Evolutionary conservation across 148 eudicot genomes (phyloP), one percentile per base, ranked within the genome.

Genomic region (Persicaria tinctoria): DNA sequence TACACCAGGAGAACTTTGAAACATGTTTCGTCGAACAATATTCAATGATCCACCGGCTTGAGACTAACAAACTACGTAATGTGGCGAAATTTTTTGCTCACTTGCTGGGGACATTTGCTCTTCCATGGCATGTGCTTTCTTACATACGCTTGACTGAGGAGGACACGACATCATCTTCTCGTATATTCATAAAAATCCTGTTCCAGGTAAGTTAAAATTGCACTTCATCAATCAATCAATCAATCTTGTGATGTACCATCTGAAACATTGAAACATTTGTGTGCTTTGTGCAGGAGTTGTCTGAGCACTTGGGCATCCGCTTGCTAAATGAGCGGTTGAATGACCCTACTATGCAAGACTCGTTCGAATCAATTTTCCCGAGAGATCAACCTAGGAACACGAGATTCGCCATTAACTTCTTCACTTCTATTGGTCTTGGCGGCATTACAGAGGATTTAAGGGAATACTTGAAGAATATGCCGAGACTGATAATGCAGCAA

Each of bases 31-130:
- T 88, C 32, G 88, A 91, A 73, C 98, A 94, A 75, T 91, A 94
- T 60, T 94, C 98, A 0, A 94, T 91, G 96, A 90, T 91, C 44
- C 98, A 90, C 68, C 84, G 98, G 47, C 90, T 94, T 4, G 98
- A 94, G 81, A 94, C 98, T 3, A 91, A 88, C 75, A 94, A 90
- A 74, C 80, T 88, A 46, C 91, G 96, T n/a, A 94, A 94, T 78
- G 98, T 94, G 27, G 97, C 98, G 50, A 91, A 87, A 74, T 89
- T 94, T 74, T 94, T 94, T 70, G 97, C 98, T 5, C 98, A 94
- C 77, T 79, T 91, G 72, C 90, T 94, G 59, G 91, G 96, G 57
- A 90, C 97, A 2, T 80, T 83, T 83, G 97, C 98, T 27, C 86
- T 93, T 60, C 95, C 97, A 17, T 93, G 98, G 97, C 90, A 91